These are phyloP conservation scores for Colletotrichum endophyticum DNA, from an alignment of 2,329 filamentous ascomycete genomes.

Conservation along the genomic window DNA sequence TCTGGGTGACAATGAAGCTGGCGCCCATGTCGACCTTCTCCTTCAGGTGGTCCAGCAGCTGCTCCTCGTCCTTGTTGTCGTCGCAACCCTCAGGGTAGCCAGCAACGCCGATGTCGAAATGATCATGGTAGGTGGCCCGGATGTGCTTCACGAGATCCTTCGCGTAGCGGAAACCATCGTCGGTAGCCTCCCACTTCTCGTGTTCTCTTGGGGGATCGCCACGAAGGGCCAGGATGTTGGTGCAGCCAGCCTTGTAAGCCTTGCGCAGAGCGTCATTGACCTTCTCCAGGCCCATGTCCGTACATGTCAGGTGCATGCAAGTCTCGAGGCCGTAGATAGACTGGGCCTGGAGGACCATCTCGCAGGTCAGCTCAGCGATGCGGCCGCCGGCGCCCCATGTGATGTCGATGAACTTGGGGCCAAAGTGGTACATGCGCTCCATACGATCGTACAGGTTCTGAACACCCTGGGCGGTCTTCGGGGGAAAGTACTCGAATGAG, in stretches of 20 bases:
- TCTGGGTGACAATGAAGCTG: constrained; percentile 95
- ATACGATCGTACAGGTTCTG: constrained; percentile 99
- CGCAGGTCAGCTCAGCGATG: constrained; percentile 89
- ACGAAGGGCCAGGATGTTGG: constrained; percentile 92
- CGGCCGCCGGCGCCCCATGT: constrained; percentile 97
- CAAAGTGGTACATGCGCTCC: constrained; percentile 97
- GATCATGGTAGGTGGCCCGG: constrained; percentile 67
- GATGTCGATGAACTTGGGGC: constrained; percentile 95
- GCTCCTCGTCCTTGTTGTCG: constrained; percentile 86
- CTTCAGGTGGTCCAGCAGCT: constrained; percentile 85
- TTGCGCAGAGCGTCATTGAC: constrained; percentile 87
- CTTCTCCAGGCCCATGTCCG: constrained; percentile 93
- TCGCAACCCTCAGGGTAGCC: constrained; percentile 96
- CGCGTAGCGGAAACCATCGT: constrained; percentile 89
- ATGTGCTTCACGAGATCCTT: constrained; percentile 90
- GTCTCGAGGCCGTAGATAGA: constrained; percentile 95
- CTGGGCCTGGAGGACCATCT: constrained; percentile 97
- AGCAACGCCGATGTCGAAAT: constrained; percentile 97
- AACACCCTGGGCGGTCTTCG: constrained; percentile 95
- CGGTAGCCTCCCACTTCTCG: constrained; percentile 89
- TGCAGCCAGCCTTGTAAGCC: constrained; percentile 94
- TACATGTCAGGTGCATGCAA: constrained; percentile 99
- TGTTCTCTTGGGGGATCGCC: constrained; percentile 94
- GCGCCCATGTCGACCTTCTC: constrained; percentile 96
- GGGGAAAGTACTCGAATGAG: constrained; percentile 99